Percentiles rank a stretch among this genome's conserved stretches.
Evolutionary conservation across 2,329 filamentous ascomycete species (phyloP).

Genomic region (Clarireedia hainanense): DNA sequence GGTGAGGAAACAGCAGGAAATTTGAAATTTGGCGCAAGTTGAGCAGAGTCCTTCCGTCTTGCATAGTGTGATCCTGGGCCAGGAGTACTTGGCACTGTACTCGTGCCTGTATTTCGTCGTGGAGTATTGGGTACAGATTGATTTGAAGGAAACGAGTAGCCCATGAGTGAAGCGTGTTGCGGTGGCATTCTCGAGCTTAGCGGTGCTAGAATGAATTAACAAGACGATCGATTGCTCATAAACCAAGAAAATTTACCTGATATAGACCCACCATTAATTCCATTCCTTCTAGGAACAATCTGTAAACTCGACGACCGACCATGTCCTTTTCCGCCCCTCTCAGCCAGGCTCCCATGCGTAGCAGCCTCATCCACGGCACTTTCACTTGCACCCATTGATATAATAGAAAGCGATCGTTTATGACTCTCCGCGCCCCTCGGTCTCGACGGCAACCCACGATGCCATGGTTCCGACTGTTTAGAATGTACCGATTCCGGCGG

Average conservation of each 20-base stretch:
- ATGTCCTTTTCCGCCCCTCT: slow-evolving; percentile 54
- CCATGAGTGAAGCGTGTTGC: slow-evolving; percentile 30
- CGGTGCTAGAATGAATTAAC: slow-evolving; percentile 20
- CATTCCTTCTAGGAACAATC: slow-evolving; percentile 47
- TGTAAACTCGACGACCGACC: slow-evolving; percentile 76
- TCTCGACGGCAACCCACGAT: slow-evolving; percentile 13
- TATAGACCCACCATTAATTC: slow-evolving; percentile 32
- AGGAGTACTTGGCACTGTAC: slow-evolving; percentile 34
- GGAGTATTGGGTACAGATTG: slow-evolving; percentile 3
- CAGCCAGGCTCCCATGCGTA: slow-evolving; percentile 29
- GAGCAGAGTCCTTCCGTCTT: slow-evolving; percentile 22
- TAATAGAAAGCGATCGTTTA: slow-evolving; percentile 72
- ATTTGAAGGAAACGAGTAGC: slow-evolving; percentile 25
- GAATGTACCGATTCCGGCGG: slow-evolving; percentile 30
- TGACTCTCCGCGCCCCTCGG: slow-evolving; percentile 47
- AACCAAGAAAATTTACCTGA: slow-evolving; percentile 30
- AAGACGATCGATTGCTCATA: background rate
- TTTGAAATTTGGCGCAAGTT: slow-evolving; percentile 43
- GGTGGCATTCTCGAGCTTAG: slow-evolving; percentile 29
- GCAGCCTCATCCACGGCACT: slow-evolving; percentile 23
- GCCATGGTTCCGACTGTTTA: slow-evolving; percentile 18
- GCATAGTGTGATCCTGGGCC: slow-evolving; percentile 32
- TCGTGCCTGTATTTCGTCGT: slow-evolving; percentile 17
- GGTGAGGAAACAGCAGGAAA: slow-evolving; percentile 41
- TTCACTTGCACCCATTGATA: slow-evolving; percentile 60